These are phyloP conservation scores for Xenoacremonium recifei DNA, from an alignment of 2,329 filamentous ascomycete species.

Conservation along the genomic window DNA sequence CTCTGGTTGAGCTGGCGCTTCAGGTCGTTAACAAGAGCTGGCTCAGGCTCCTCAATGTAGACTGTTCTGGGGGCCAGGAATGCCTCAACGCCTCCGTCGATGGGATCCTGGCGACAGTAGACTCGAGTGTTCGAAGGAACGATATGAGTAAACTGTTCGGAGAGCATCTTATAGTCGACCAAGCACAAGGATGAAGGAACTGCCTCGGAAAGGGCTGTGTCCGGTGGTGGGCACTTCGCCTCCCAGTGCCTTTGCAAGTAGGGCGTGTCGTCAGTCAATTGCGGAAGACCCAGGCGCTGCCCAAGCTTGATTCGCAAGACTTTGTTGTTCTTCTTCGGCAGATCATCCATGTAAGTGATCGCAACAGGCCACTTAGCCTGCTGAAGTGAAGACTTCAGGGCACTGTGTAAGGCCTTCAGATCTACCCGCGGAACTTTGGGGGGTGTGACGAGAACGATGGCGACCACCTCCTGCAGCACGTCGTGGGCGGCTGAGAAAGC, in stretches of 20 bases:
- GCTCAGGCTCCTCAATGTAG: conserved; percentile 1
- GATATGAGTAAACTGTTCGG: conserved; percentile 19
- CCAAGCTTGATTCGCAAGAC: conserved; percentile 53
- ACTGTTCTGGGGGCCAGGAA: conserved; percentile 21
- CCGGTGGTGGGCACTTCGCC: conserved; percentile 46
- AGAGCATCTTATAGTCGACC: conserved; percentile 29
- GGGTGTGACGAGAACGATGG: conserved; percentile 50
- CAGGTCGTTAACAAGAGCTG: conserved; percentile 11
- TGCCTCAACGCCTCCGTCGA: conserved; percentile 11
- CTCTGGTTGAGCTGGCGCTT: conserved; percentile 9
- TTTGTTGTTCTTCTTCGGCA: conserved; percentile 57
- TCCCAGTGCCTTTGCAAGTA: conserved; percentile 48
- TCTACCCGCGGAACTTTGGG: conserved; percentile 42
- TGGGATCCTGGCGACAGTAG: conserved; percentile 10
- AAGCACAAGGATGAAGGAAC: conserved; percentile 37
- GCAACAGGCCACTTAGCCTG: conserved; percentile 52
- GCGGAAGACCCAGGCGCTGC: conserved; percentile 44
- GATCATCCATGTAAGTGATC: conserved; percentile 53
- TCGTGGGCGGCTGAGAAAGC: conserved; percentile 53
- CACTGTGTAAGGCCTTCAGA: conserved; percentile 45
- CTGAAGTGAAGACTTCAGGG: conserved; percentile 46
- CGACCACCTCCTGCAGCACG: conserved; percentile 56
- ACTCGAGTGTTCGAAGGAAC: conserved; percentile 15
- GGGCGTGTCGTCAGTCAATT: conserved; percentile 43
- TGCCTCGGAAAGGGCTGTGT: conserved; percentile 41